Percentiles rank a stretch among this genome's conserved stretches.
Evolutionary conservation across 371 early-diverging fungal species (phyloP).

Genomic region (Capniomyces stellatus): DNA sequence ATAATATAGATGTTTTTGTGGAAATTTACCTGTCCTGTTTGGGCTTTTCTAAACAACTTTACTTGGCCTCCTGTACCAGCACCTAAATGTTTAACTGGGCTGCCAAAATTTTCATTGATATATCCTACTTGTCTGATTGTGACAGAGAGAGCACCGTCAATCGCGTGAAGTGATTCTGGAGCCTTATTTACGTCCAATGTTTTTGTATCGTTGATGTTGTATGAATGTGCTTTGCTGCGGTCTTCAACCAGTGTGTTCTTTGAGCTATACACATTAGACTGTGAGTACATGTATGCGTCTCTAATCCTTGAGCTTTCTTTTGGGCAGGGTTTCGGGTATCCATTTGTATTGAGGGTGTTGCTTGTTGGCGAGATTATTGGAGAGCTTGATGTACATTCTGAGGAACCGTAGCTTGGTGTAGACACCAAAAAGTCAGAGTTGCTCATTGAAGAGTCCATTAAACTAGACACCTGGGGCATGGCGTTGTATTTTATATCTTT

Average conservation of each 20-base stretch:
- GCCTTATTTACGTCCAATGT: neutral
- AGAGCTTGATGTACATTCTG: neutral
- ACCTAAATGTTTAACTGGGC: neutral
- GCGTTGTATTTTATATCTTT: neutral
- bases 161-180: neutral
- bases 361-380: neutral
- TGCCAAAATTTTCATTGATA: neutral
- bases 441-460: neutral
- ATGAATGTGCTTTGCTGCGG: neutral
- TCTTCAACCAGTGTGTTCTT: neutral
- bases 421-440: neutral
- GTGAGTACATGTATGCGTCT: neutral
- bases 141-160: slow-evolving; percentile 3
- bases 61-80: slow-evolving; percentile 4
- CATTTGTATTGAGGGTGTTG: too few species aligned
- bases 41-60: neutral
- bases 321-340: neutral
- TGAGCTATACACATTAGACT: neutral
- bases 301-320: neutral
- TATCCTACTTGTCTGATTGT: slow-evolving; percentile 3
- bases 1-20: too few species aligned
- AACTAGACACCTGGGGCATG: neutral
- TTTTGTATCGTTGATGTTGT: neutral
- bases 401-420: neutral
- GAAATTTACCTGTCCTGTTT: neutral